Evolutionary conservation across 2,329 filamentous ascomycete genomes (phyloP), one percentile per base, ranked within the genome.

Genomic region (Aspergillus novofumigatus): DNA sequence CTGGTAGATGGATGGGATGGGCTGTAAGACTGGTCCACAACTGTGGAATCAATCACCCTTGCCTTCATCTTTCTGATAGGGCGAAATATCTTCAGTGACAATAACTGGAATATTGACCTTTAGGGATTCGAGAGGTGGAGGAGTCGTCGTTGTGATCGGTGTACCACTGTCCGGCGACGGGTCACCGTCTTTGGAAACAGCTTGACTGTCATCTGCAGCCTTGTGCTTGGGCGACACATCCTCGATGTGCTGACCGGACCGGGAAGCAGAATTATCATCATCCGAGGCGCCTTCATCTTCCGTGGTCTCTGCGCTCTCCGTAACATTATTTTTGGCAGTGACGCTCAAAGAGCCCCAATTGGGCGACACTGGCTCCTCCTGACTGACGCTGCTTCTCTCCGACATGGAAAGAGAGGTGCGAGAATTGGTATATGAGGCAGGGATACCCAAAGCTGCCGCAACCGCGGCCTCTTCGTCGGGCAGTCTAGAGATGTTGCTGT

Each of bases 381-480:
- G 65, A 51, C 68, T 71, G 20, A 70, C 59, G 45, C 71, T 73
- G 56, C 70, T 72, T 11, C 65, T 61, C 26, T 72, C 71, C 6
- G 71, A 73, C 3, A 69, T 64, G 1, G 70, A 72, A n/a, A 72
- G 57, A n/a, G 71, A 73, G 52, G 59, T 71, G 11, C 70, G 69
- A 7, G 71, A 73, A 53, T 65, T 63, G 3, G 59, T 54, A 49
- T 71, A 73, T 2, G 65, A 59, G 42, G 64, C 67, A 9, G 73
- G 75, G 17, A 78, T 72, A 20, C 78, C 80, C 42, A 80, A 75
- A 6, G 79, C 81, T 56, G 75, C 75, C 2, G 78, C 77, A 32
- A 83, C 80, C 14, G 80, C 79, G 35, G 76, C 77, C 49, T 81
- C 82, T 64, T 78, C 77, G 44, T 79, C 78, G 1, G 69, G 77